Percentiles rank a stretch among this genome's conserved stretches.
phyloP scores from a whole-genome alignment of 2,329 filamentous ascomycete genomes.

The Xylariaceae sp. region DNA sequence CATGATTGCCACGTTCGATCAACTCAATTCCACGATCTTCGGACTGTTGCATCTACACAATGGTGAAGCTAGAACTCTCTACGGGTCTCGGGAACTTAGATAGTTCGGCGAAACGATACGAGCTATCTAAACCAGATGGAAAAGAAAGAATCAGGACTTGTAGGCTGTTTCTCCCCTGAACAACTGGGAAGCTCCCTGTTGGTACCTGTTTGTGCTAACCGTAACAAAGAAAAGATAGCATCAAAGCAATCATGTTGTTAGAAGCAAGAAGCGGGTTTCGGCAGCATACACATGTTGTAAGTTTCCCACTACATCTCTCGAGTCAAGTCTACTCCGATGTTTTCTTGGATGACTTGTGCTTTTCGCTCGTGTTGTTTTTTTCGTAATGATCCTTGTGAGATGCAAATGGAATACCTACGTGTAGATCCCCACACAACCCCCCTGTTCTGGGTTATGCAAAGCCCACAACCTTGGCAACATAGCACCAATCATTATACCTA shows the following conservation, averaged over 20 bases:
- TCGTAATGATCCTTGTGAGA: conserved; percentile 19
- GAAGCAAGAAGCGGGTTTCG: too few relatives aligned
- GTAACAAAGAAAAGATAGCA: conserved; percentile 1
- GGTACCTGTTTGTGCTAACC: not conserved
- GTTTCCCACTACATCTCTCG: too few relatives aligned
- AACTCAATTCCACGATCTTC: not conserved
- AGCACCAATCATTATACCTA: not conserved
- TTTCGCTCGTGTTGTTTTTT: conserved; percentile 21
- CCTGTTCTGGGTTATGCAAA: conserved; percentile 7
- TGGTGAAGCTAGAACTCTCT: conserved; percentile 14
- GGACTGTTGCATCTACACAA: conserved; percentile 16
- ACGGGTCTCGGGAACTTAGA: conserved; percentile 22
- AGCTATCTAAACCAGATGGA: not conserved
- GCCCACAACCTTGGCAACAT: not conserved
- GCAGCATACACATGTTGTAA: too few relatives aligned
- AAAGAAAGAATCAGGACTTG: not conserved
- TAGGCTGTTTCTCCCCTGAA: not conserved
- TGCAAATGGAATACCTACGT: conserved; percentile 3
- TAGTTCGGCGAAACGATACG: conserved; percentile 22
- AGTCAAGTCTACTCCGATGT: too few relatives aligned
- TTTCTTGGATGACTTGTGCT: too few relatives aligned
- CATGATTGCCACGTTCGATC: not conserved
- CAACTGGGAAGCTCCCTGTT: not conserved
- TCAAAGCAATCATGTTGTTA: too few relatives aligned
- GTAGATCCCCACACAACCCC: conserved; percentile 14